These are phyloP conservation scores for Dothiorella sarmentorum DNA, from an alignment of 2,329 filamentous ascomycete species.

Conservation along the genomic window DNA sequence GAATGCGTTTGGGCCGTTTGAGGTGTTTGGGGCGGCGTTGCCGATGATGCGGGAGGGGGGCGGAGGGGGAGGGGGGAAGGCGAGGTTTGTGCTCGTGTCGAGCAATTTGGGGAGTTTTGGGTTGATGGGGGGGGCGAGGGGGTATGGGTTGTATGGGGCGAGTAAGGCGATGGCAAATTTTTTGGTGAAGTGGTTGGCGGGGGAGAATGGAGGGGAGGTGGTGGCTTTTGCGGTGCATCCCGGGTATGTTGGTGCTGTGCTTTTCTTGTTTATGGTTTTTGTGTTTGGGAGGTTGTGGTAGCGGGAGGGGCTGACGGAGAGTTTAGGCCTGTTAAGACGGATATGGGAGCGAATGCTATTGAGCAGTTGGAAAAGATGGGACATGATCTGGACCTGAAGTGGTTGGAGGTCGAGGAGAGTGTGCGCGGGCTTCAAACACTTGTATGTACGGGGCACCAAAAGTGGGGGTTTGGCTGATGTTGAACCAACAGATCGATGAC, in stretches of 20 bases:
- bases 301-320: not conserved
- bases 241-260: conserved; percentile 19
- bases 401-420: not conserved
- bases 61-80: not conserved
- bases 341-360: not conserved
- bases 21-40: conserved; percentile 22
- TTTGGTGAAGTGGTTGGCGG: conserved; percentile 23
- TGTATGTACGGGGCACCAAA: too few relatives aligned
- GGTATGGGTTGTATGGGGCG: conserved; percentile 21
- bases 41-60: conserved; percentile 18
- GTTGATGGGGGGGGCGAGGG: conserved; percentile 17
- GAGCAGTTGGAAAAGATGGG: not conserved
- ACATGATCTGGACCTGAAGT: not conserved
- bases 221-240: conserved; percentile 22
- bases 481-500: not conserved
- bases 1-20: conserved; percentile 23
- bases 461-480: not conserved
- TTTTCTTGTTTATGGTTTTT: not conserved
- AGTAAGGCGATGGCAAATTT: conserved; percentile 24
- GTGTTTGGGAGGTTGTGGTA: not conserved
- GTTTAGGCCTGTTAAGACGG: not conserved
- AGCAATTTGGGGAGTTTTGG: conserved; percentile 20
- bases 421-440: not conserved
- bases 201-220: conserved; percentile 22
- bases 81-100: conserved; percentile 23